A percentile compares a stretch with the other conserved stretches of the same genome.
Conservation (phyloP, 2,329 filamentous ascomycete species). For the Epicoccum nigrum region DNA sequence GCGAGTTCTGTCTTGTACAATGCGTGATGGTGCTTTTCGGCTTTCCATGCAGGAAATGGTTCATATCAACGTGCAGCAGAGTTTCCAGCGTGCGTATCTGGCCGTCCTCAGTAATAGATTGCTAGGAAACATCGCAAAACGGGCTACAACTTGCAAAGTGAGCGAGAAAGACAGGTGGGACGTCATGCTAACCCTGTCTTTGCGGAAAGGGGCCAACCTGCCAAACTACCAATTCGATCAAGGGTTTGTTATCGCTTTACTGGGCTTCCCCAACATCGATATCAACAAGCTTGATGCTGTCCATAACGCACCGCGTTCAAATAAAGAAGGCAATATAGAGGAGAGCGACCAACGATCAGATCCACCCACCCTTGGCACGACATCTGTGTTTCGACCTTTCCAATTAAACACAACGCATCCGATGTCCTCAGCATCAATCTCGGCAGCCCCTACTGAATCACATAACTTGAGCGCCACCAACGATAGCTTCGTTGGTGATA, state of each 20-base stretch:
- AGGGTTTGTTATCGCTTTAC: constrained; percentile 32
- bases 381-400: constrained; percentile 15
- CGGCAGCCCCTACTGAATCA: neutral
- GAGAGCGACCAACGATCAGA: neutral
- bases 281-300: neutral
- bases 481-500: constrained; percentile 31
- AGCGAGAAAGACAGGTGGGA: constrained; percentile 32
- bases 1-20: constrained; percentile 32
- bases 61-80: constrained; percentile 27
- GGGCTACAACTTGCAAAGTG: constrained; percentile 19
- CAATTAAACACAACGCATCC: constrained; percentile 23
- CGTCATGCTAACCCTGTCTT: constrained; percentile 25
- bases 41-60: constrained; percentile 29
- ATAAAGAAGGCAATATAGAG: too few relatives aligned
- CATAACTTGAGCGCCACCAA: neutral
- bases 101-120: constrained; percentile 33
- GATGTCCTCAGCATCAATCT: neutral
- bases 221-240: constrained; percentile 36
- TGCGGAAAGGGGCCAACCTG: constrained; percentile 27
- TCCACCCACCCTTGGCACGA: neutral
- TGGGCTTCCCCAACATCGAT: constrained; percentile 16
- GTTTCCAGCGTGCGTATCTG: constrained; percentile 36
- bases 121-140: constrained; percentile 24
- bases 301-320: neutral
- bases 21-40: constrained; percentile 28